Percentiles rank a stretch among this genome's conserved stretches.
These are phyloP conservation scores for Talaromyces wortmannii DNA, from an alignment of 495 filamentous ascomycete species.

Conservation along the genomic window DNA sequence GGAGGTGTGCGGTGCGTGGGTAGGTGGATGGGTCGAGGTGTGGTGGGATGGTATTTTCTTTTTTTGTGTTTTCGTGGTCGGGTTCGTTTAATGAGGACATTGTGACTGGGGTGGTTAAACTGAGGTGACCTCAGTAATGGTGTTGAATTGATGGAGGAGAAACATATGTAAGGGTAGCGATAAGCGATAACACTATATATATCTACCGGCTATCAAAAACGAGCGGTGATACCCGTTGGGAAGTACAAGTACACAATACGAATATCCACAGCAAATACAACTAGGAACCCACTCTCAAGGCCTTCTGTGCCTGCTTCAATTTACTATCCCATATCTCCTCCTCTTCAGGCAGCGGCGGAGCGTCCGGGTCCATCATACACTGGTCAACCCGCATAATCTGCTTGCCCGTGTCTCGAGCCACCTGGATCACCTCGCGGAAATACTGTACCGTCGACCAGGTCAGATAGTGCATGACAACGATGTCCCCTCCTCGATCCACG, in stretches of 20 bases:
- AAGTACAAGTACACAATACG: too few relatives aligned
- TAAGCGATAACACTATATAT: too few relatives aligned
- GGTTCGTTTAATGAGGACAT: not conserved
- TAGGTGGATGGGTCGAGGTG: constrained; percentile 35
- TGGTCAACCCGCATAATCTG: constrained; percentile 73
- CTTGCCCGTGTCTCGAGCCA: constrained; percentile 61
- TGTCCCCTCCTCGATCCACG: constrained; percentile 57
- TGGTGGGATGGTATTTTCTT: constrained; percentile 9
- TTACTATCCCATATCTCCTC: not conserved
- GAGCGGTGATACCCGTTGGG: too few relatives aligned
- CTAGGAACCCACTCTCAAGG: too few relatives aligned
- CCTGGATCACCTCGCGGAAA: constrained; percentile 59
- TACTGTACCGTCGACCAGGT: constrained; percentile 62
- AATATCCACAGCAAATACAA: too few relatives aligned
- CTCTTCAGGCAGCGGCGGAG: constrained; percentile 28
- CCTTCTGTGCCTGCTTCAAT: too few relatives aligned
- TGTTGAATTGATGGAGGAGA: too few relatives aligned
- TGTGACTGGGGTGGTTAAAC: not conserved
- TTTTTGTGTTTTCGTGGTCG: not conserved
- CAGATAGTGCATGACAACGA: constrained; percentile 75
- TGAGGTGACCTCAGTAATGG: too few relatives aligned
- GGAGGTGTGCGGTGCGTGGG: constrained; percentile 24
- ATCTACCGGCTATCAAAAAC: too few relatives aligned
- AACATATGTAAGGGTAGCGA: too few relatives aligned
- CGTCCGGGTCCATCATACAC: constrained; percentile 65